Base-by-base conservation (phyloP, 495 filamentous ascomycete species). In the Evernia prunastri region DNA sequence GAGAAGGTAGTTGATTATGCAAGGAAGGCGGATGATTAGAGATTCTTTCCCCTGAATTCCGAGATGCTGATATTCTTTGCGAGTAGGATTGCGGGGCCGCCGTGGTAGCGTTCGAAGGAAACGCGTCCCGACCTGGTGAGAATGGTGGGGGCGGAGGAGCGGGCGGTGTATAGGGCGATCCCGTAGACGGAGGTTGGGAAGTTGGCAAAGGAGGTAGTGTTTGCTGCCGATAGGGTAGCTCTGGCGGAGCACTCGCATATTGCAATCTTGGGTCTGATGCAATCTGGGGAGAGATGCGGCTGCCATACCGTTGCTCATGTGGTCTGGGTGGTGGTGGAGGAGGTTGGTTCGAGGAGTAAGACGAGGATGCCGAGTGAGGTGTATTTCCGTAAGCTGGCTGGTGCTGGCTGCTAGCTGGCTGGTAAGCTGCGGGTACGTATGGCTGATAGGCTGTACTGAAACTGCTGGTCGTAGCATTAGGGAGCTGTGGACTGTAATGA, bases 401-500 rank as follows among this genome's bases (percentile, higher is more conserved):
- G 25, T 69, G 63, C 1, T 70, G 59, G 10, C 73, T 67, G 31
- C 60, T 68, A 11, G 75, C 43, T 37, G 76, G 64, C 54, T 84
- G 82, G 65, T 87, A 91, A 29, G 85, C 82, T 23, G 88, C 87
- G 7, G 89, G 89, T 67, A 89, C 88, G 72, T 91, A 91, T 20
- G 86, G 85, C 69, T 86, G 86, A 68, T 85, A 81, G 56, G 69
- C 60, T 12, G 76, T 61, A 31, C 57, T 57, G 35, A 72, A 69
- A 51, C 61, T 73, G 59, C 69, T 63, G 43, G 67, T 31, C 65
- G 43, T 76, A 71, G 43, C 67, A 58, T 66, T 65, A 68, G 71
- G 66, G 61, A 66, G 74, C 70, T 72, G 77, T 35, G 71, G 81
- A 69, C 76, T 84, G 76, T 72, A 80, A 70, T 76, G 77, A 39